Evolutionary conservation across 805 yeast species (phyloP), one percentile per base, ranked within the genome.

Genomic region (Brettanomyces naardenensis): DNA sequence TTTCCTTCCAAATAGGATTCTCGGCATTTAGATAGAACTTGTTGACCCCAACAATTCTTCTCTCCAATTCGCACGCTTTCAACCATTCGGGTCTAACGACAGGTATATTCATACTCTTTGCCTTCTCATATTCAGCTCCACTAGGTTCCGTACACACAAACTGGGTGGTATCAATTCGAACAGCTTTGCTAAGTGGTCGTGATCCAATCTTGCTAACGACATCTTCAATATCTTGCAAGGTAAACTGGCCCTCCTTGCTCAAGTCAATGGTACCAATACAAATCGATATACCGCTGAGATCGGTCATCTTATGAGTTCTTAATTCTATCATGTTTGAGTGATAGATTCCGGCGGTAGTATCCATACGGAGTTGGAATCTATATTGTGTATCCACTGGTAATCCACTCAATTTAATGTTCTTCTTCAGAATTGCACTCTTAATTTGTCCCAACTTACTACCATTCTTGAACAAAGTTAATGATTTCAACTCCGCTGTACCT

Each of bases 1-100:
- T 66, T 33, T 65, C 64, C 34, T 59, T 61, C 54, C 71, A 56
- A 38, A 63, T 61, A 23, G 62, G 58, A 29, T 62, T 62, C 31
- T 58, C 64, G 15, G 75, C 68, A 56, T 78, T 81, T 25, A 82
- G 65, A 53, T 85, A 85, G 49, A 82, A 86, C 47, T 86, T 87
- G 52, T 95, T 72, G 13, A 92, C 98, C 20, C 97, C 96, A 31
- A 89, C 95, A 39, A 92, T 79, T 52, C 95, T 66, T 49, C 92
- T 75, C 53, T 89, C 97, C 31, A 71, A 59, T 50, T 85, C 95
- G 64, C 97, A 92, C 1, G 97, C 96, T 59, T 83, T 81, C 40
- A 92, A 66, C 97, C 97, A 92, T 57, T 92, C 97, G 0, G 98
- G 97, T 58, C 95, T 74, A 20, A 92, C 89, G 28, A 92, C 75